Evolutionary conservation across 805 yeast genomes (phyloP).

Genomic region (Saccharomycopsis olivae): DNA sequence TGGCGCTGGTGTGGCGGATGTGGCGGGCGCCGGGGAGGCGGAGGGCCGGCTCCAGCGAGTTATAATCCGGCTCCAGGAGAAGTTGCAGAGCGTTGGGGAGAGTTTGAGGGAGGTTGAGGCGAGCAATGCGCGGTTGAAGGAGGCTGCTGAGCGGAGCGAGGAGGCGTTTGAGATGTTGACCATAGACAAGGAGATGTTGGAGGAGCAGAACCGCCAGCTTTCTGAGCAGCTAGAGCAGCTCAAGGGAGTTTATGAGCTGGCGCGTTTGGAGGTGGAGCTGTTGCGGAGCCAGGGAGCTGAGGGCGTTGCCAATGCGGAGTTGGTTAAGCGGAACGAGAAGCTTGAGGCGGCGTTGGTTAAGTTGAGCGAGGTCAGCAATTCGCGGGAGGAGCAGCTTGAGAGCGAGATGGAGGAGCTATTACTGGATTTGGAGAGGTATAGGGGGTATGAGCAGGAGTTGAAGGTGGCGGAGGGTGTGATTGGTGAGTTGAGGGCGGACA

Average conservation of each 20-base stretch:
- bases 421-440: too few species aligned
- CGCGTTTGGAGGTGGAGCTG: constrained; percentile 25
- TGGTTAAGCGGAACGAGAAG: constrained; percentile 25
- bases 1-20: too few species aligned
- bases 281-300: constrained; percentile 24
- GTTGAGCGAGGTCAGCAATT: constrained; percentile 24
- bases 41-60: too few species aligned
- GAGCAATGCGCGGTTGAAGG: constrained; percentile 22
- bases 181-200: constrained; percentile 37
- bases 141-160: constrained; percentile 17
- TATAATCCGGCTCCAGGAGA: too few species aligned
- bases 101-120: too few species aligned
- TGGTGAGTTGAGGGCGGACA: constrained; percentile 22
- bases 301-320: constrained; percentile 14
- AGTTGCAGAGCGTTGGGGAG: too few species aligned
- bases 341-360: constrained; percentile 33
- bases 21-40: too few species aligned
- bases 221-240: constrained; percentile 23
- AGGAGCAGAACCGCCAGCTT: constrained; percentile 27
- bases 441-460: constrained; percentile 18
- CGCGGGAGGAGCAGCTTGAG: constrained; percentile 22
- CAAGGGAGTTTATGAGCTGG: constrained; percentile 24
- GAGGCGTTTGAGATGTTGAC: constrained; percentile 26
- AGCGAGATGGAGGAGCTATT: constrained; percentile 7
- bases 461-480: constrained; percentile 18